A percentile compares a stretch with the other conserved stretches of the same genome.
Conservation (phyloP, 768 basidiomycete species). For the Sporobolomyces roseus region DNA sequence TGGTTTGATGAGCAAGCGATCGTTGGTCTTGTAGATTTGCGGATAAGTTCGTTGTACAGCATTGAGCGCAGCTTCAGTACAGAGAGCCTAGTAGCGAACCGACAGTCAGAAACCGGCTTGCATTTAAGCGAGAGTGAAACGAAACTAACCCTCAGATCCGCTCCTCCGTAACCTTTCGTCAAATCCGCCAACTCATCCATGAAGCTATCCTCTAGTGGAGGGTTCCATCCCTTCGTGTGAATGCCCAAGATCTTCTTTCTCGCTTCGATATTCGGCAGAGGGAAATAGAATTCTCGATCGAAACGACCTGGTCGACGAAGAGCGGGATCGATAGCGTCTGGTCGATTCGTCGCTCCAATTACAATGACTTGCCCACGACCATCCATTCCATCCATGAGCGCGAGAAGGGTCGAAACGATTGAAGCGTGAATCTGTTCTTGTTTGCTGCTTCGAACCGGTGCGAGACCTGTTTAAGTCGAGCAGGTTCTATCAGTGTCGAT, state of each 20-base stretch:
- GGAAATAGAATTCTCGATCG: constrained; percentile 97
- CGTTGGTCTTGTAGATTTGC: constrained; percentile 89
- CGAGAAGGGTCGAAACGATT: constrained; percentile 90
- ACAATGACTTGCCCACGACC: constrained; percentile 94
- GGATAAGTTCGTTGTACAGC: constrained; percentile 94
- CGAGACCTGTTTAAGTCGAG: constrained; percentile 75
- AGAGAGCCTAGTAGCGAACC: constrained; percentile 65
- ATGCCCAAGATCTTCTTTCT: constrained; percentile 82
- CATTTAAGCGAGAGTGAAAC: not conserved
- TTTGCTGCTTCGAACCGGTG: constrained; percentile 95
- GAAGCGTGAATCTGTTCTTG: constrained; percentile 99
- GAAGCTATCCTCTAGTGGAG: constrained; percentile 62
- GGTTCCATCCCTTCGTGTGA: constrained; percentile 84
- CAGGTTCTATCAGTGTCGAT: not conserved
- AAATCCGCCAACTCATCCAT: constrained; percentile 70
- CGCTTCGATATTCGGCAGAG: constrained; percentile 76
- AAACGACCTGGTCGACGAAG: constrained; percentile 89
- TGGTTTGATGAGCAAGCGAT: constrained; percentile 76
- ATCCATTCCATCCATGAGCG: constrained; percentile 99
- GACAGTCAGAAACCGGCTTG: not conserved
- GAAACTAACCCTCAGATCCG: constrained; percentile 77
- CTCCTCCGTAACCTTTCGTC: constrained; percentile 97
- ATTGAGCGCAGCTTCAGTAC: constrained; percentile 93
- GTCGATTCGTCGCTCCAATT: constrained; percentile 95
- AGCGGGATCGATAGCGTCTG: constrained; percentile 96